Base-by-base conservation (phyloP, 176 grass and related monocot genomes). In the Urochloa ruziziensis region DNA sequence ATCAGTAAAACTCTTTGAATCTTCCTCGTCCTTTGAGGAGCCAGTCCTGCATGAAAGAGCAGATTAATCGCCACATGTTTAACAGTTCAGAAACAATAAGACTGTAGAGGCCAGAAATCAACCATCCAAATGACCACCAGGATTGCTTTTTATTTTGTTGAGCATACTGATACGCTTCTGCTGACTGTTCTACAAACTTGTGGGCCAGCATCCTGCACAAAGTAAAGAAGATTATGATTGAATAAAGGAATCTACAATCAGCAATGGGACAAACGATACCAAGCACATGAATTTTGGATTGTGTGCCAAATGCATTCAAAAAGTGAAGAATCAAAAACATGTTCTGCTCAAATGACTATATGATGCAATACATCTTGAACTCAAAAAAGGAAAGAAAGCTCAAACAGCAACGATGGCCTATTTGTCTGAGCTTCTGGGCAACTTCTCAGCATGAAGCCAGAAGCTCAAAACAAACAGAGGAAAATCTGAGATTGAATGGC, bases 61-160 rank as follows among this genome's bases (percentile, higher is more conserved):
- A 90, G 80, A 51, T 85, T 81, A 67, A 63, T 37, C 67, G 21
- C 21, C 66, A 66, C 54, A 44, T 53, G 39, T 85, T 59, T 57
- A 34, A 36, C 64, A 66, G 56, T 47, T 62, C 16, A 80, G 75
- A 62, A 62, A 70, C 8, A 42, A n/a, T 6, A 65, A 84, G 42
- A 29, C 73, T 89, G 30, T 54, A 75, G 51, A 21, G 56, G 70
- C 77, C 32, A 81, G 57, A 82, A 86, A 85, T 51, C 77, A 89
- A 93, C 89, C 91, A 93, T 91, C 91, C 91, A 93, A 98, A 95
- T 75, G 96, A 92, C 96, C 96, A 98, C 96, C 96, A 98, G 28
- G 96, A 90, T 44, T 84, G 86, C 84, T 91, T 80, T 37, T 85
- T 73, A 46, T 93, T 95, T 86, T 91, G 75, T 73, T 95, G 91